Conservation (phyloP, 208 protist genomes). For the Leishmania tarentolae region DNA sequence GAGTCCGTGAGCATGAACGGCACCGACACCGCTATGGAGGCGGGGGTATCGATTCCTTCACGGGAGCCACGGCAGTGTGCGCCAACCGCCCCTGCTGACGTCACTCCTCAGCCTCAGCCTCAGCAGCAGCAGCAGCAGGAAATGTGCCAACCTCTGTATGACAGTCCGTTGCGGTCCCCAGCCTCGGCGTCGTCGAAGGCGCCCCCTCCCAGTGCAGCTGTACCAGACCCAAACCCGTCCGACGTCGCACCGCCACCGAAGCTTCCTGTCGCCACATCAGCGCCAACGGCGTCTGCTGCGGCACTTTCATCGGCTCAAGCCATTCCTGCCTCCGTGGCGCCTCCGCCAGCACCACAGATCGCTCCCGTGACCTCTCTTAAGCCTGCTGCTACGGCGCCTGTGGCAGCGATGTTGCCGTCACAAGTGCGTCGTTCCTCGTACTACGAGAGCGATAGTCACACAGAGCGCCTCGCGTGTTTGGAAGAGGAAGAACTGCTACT, state of each 20-base stretch:
- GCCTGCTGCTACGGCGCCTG: background rate
- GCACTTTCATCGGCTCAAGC: background rate
- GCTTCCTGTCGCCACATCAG: background rate
- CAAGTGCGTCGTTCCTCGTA: slow-evolving; percentile 6
- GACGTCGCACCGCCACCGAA: background rate
- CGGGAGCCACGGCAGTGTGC: background rate
- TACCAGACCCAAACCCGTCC: slow-evolving; percentile 5
- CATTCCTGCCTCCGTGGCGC: background rate
- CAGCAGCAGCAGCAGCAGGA: background rate
- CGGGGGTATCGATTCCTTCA: background rate
- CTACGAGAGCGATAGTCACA: slow-evolving; percentile 18
- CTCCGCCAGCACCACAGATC: background rate
- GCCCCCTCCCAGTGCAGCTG: background rate
- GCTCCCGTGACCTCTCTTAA: background rate
- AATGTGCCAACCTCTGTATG: background rate
- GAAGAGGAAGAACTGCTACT: slow-evolving; percentile 50
- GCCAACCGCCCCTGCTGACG: background rate
- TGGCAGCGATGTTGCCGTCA: background rate
- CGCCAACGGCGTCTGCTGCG: background rate
- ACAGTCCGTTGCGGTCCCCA: slow-evolving; percentile 11
- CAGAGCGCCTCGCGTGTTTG: slow-evolving; percentile 9
- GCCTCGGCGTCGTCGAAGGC: background rate
- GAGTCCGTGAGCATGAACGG: background rate
- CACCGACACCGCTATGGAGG: background rate
- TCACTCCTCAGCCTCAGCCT: background rate